Percentiles rank a stretch among this genome's conserved stretches.
Conservation (phyloP, 2,329 filamentous ascomycete species). For the Diaporthe nobilis region DNA sequence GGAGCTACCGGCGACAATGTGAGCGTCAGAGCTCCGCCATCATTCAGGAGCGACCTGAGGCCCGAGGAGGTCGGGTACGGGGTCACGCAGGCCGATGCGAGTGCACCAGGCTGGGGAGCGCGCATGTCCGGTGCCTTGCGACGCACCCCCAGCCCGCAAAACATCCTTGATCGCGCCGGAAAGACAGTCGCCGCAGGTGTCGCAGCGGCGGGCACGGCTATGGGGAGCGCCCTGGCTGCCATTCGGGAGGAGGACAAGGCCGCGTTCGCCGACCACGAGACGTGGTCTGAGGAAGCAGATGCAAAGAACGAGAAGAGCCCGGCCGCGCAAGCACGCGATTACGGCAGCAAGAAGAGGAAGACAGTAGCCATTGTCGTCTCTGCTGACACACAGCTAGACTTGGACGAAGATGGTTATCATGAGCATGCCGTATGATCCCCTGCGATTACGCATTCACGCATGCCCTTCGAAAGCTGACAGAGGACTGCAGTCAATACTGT, state of each 20-base stretch:
- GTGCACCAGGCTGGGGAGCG: constrained; percentile 74
- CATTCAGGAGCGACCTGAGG: constrained; percentile 55
- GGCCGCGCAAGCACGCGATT: constrained; percentile 51
- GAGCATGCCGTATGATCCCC: constrained; percentile 82
- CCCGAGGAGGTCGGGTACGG: constrained; percentile 59
- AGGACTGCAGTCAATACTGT: constrained; percentile 79
- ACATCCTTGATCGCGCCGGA: constrained; percentile 87
- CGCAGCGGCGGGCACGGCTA: constrained; percentile 84
- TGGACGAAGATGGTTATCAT: constrained; percentile 73
- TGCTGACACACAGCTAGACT: constrained; percentile 75
- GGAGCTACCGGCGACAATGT: constrained; percentile 57
- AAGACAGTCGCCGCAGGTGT: constrained; percentile 86
- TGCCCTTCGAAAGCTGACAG: constrained; percentile 22
- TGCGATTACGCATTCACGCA: not conserved
- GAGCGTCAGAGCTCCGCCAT: constrained; percentile 54
- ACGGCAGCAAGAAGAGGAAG: constrained; percentile 70
- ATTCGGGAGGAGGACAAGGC: constrained; percentile 88
- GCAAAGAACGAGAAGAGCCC: constrained; percentile 67
- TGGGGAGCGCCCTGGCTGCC: constrained; percentile 85
- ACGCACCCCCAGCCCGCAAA: constrained; percentile 87
- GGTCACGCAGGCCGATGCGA: constrained; percentile 53
- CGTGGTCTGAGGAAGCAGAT: constrained; percentile 93
- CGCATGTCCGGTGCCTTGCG: constrained; percentile 86
- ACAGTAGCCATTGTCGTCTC: constrained; percentile 92
- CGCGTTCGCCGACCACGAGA: constrained; percentile 86